Percentiles rank a stretch among this genome's conserved stretches.
Conservation (phyloP, 2,329 filamentous ascomycete genomes). For the Aspergillus sp. region DNA sequence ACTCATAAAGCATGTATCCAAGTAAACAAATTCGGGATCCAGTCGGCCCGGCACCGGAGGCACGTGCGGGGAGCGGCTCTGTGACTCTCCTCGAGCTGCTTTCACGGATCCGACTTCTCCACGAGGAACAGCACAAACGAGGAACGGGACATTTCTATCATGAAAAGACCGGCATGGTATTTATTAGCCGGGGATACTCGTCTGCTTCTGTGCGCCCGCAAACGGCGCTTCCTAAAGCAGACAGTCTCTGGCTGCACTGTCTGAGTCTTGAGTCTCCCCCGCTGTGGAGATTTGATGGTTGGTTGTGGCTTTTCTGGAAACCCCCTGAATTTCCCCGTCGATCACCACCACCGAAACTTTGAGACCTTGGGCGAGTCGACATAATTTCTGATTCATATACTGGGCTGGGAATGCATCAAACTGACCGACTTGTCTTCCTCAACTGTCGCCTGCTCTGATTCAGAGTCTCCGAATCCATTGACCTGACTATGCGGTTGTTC, state of each 20-base stretch:
- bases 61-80: constrained; percentile 10
- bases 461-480: background rate
- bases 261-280: constrained; percentile 4
- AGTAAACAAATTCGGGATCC: constrained; percentile 15
- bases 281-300: constrained; percentile 8
- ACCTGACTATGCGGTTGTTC: background rate
- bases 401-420: background rate
- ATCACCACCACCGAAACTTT: constrained; percentile 1
- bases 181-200: no score
- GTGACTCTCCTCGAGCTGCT: background rate
- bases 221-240: no score
- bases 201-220: no score
- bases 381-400: background rate
- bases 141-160: no score
- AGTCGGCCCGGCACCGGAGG: constrained; percentile 16
- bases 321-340: constrained; percentile 8
- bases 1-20: background rate
- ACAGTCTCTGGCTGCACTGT: background rate
- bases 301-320: constrained; percentile 1
- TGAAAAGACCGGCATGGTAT: no score
- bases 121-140: background rate
- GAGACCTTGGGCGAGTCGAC: background rate
- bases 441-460: background rate
- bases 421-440: background rate
- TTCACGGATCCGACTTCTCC: background rate